A percentile compares a stretch with the other conserved stretches of the same genome.
Conservation (phyloP, 202 grass and related monocot species). For the Carex sylvatica region DNA sequence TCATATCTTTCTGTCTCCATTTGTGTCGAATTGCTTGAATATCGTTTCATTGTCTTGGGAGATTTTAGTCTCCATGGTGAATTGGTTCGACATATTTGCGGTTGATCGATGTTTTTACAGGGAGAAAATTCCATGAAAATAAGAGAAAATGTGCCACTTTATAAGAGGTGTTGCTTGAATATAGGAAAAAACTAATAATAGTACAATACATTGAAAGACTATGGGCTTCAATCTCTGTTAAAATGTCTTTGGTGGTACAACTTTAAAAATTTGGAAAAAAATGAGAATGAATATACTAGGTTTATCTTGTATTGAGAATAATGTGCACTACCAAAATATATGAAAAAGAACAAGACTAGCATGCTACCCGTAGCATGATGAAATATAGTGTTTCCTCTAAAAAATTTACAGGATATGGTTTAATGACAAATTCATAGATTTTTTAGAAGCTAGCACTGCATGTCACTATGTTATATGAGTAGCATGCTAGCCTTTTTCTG, state of each 20-base stretch:
- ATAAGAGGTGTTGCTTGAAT: neutral
- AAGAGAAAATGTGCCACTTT: neutral
- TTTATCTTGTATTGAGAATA: neutral
- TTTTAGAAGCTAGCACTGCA: too few relatives aligned
- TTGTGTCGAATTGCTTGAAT: conserved; percentile 71
- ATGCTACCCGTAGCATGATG: too few relatives aligned
- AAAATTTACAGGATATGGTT: too few relatives aligned
- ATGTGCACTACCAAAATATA: neutral
- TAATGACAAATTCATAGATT: too few relatives aligned
- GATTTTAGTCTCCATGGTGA: neutral
- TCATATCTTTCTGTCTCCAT: conserved; percentile 75
- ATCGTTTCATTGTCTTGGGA: conserved; percentile 51
- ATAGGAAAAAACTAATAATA: neutral
- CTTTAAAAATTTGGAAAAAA: neutral
- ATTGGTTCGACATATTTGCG: neutral
- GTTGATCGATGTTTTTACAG: neutral
- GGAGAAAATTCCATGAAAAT: neutral
- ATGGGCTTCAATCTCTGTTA: neutral
- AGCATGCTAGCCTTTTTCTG: too few relatives aligned
- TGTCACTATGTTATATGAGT: too few relatives aligned
- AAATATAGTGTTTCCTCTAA: too few relatives aligned
- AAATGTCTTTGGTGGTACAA: neutral
- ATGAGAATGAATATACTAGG: neutral
- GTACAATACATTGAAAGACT: neutral
- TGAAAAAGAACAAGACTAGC: too few relatives aligned